Base-by-base conservation (phyloP, 495 filamentous ascomycete genomes). In the Aspergillus sclerotioniger region DNA sequence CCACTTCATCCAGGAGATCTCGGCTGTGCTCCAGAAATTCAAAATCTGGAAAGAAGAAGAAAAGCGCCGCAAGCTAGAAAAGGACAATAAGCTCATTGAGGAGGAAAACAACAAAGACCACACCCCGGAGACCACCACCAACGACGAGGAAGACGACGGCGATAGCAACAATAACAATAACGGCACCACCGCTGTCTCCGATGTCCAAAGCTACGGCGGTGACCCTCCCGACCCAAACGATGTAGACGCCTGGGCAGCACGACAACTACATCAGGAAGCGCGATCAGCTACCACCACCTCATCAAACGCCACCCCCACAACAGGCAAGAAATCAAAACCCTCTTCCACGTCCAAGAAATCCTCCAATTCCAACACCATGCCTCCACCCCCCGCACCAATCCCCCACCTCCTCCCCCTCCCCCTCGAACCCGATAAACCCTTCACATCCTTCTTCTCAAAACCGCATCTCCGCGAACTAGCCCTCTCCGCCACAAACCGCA, bases 21-120 rank as follows among this genome's bases (percentile, higher is more conserved):
- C 87, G 54, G 80, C 79, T 0, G 83, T 97, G 44, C 75, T 98
- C 8, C 87, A 89, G 53, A 98, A 97, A 63, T 97, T 96, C 70
- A 81, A 83, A 37, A 69, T 79, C 21, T 98, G 92, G 92, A 91
- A 85, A 57, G 87, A 94, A 62, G 90, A 96, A 71, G 94, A 98
- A 71, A 93, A 91, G 71, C 83, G 87, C 31, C 75, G 88, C 63
- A 90, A 89, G 64, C 68, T 82, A 7, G 84, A 87, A 64, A 87
- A 83, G 67, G 86, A 91, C 41, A 82, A 81, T 28, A 75, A 80
- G 3, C 65, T 49, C 45, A 17, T 39, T 15, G 15, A 29, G 45
- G 17, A 57, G 50, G 19, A 44, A 43, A 5, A 54, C 32, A 19
- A 50, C 32, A 13, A 50, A 21, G 44, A 39, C 25, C 25, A 25